Evolutionary conservation across 208 protist genomes (phyloP), one percentile per base, ranked within the genome.

Genomic region (Acanthamoeba sp.): DNA sequence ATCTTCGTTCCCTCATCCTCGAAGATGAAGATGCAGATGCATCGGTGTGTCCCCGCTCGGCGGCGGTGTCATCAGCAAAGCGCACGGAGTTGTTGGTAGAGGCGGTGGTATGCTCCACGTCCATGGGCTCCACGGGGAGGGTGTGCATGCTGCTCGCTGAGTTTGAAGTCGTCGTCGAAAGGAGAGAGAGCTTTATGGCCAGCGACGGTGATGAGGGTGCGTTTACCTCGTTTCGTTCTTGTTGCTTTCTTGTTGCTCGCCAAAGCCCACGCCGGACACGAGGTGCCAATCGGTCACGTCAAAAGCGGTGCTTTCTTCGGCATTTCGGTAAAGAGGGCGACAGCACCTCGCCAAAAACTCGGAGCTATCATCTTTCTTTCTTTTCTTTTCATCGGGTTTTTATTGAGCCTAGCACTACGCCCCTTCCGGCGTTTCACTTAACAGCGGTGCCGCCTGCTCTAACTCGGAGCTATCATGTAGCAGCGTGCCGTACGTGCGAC

Each of bases 81-180:
- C 29, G n/a, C 29, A 34, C 59, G 7, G 59, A 69, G 1, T 10
- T 6, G n/a, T 55, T 6, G 5, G 62, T 29, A 71, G 62, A 27
- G 62, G 62, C 7, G 27, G 62, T 71, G 27, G 10, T 24, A 7
- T 32, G 32, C 64, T 80, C 71, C 40, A 80, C 71, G 16, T 80
- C 71, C 71, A 80, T 80, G 71, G 36, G 36, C 36, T 80, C 71
- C 59, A 14, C 59, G 16, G 59, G 59, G 59, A 69, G 59, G 29
- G 59, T 69, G 22, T 36, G 59, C 59, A 69, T 69, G 59, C 22
- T 12, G 59, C 16, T 29, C 4, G 7, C 27, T 59, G 52, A 20
- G 52, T 59, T 59, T n/a, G 52, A 59, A 59, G 52, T 59, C 52
- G 52, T 57, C 52, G 52, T 2, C 52, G 52, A 27, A 59, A 59